Conservation (phyloP, 108 stramenopile species). For the Poteriospumella lacustris region DNA sequence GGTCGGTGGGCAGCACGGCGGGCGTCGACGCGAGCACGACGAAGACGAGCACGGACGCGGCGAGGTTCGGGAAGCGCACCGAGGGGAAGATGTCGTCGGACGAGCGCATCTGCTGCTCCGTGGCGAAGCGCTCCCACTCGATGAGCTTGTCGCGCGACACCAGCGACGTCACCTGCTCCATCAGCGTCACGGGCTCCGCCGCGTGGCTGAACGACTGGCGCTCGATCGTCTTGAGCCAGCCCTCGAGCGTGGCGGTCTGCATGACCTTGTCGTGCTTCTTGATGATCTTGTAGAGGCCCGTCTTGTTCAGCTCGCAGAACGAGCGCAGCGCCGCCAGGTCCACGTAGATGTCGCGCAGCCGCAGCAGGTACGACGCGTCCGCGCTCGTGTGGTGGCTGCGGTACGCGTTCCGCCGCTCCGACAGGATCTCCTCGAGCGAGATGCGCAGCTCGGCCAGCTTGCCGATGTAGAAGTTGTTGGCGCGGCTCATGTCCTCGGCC, state of each 20-base stretch:
- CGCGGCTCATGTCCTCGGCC: not conserved
- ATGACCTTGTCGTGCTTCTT: slow-evolving; percentile 51
- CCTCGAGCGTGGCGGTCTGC: slow-evolving; percentile 25
- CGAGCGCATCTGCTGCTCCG: slow-evolving; percentile 28
- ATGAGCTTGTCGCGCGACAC: slow-evolving; percentile 50
- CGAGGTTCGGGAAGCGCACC: not conserved
- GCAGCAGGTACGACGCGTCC: not conserved
- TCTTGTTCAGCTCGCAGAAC: slow-evolving; percentile 4
- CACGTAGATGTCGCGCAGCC: slow-evolving; percentile 36
- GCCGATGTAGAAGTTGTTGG: slow-evolving; percentile 32
- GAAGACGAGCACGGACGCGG: not conserved
- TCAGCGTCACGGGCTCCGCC: slow-evolving; percentile 15
- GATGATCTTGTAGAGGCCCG: slow-evolving; percentile 44
- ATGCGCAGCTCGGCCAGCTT: slow-evolving; percentile 38
- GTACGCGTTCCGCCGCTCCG: slow-evolving; percentile 34
- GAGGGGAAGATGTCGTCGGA: slow-evolving; percentile 29
- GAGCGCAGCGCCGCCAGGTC: slow-evolving; percentile 25
- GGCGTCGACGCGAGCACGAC: not conserved
- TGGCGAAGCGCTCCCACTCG: slow-evolving; percentile 37
- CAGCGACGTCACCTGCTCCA: slow-evolving; percentile 34
- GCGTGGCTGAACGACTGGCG: slow-evolving; percentile 23
- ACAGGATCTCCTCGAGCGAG: slow-evolving; percentile 22
- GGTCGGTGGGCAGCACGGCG: slow-evolving; percentile 10
- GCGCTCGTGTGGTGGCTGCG: slow-evolving; percentile 34
- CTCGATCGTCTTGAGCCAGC: slow-evolving; percentile 35